Base-by-base conservation (phyloP, 345 rosid species). In the Noccaea bulbosa region DNA sequence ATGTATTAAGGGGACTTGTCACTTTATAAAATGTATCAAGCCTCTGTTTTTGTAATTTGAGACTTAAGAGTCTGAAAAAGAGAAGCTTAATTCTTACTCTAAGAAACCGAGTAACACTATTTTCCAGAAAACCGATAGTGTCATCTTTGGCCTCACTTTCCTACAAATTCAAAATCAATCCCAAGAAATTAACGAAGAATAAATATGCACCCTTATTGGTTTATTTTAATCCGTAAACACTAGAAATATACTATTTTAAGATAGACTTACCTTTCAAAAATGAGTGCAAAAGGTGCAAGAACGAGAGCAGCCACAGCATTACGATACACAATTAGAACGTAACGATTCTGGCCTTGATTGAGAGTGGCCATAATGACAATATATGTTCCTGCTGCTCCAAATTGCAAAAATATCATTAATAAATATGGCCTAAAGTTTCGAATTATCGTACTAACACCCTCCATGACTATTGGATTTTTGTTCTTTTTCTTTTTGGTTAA, bases 121-220 rank as follows among this genome's bases (percentile, higher is more conserved):
- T 32, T 83, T 88, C 10, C 82, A 65, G 85, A 87, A 87, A 67
- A 86, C 44, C 3, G 86, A 40, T 2, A 87, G 7, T 37, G 93
- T 85, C 86, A 92, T 82, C 87, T 87, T 90, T 2, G 91, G 97
- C 81, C 97, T 86, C 70, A 46, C 79, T 73, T 85, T 88, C 85
- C 97, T 87, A 85, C 11, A 70, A 38, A 14, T 70, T 4, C 27
- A 54, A 38, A 61, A 47, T 39, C 55, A 40, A 69, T 1, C 43
- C 39, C 6, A 24, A 30, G 3, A 48, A 52, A 10, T 16, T 37
- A 22, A 45, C 4, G 1, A 32, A 58, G 4, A 43, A 30, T 66
- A 48, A 11, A 22, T 15, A 66, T 45, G 16, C 11, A 24, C 32
- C n/a, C 47, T 51, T 24, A 22, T 17, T 8, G 17, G 1, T 2